Conservation (phyloP, 2,329 filamentous ascomycete genomes). For the Penicillium sp. region DNA sequence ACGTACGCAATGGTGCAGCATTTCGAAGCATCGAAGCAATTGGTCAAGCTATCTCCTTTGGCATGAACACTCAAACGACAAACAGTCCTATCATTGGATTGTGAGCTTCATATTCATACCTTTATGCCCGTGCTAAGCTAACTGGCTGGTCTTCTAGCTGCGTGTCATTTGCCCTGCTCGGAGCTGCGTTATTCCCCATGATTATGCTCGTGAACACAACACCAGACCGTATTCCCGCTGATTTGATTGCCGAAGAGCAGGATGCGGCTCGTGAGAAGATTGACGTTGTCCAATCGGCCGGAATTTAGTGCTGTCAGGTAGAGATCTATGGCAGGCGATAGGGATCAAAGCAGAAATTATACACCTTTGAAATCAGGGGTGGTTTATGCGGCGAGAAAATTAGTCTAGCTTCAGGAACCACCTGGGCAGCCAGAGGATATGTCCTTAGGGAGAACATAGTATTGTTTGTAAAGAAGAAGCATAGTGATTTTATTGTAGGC, state of each 20-base stretch:
- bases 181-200: conserved; percentile 35
- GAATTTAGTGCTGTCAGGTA: background rate
- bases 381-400: no score
- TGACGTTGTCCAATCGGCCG: background rate
- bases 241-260: conserved; percentile 36
- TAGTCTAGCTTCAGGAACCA: no score
- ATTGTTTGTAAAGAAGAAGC: no score
- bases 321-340: no score
- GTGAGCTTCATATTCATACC: conserved; percentile 22
- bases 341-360: no score
- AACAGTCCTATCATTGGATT: conserved; percentile 38
- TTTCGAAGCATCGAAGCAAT: conserved; percentile 42
- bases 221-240: conserved; percentile 39
- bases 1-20: conserved; percentile 42
- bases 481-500: no score
- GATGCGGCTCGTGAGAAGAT: conserved; percentile 12
- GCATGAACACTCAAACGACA: conserved; percentile 41
- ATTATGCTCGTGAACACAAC: conserved; percentile 39
- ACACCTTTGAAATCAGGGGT: no score
- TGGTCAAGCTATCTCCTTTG: conserved; percentile 41
- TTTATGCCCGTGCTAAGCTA: background rate
- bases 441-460: no score
- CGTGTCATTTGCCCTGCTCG: conserved; percentile 39
- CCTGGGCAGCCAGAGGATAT: no score
- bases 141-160: conserved; percentile 25